Evolutionary conservation across 345 rosid genomes (phyloP), one percentile per base, ranked within the genome.

Genomic region (Camelina neglecta): DNA sequence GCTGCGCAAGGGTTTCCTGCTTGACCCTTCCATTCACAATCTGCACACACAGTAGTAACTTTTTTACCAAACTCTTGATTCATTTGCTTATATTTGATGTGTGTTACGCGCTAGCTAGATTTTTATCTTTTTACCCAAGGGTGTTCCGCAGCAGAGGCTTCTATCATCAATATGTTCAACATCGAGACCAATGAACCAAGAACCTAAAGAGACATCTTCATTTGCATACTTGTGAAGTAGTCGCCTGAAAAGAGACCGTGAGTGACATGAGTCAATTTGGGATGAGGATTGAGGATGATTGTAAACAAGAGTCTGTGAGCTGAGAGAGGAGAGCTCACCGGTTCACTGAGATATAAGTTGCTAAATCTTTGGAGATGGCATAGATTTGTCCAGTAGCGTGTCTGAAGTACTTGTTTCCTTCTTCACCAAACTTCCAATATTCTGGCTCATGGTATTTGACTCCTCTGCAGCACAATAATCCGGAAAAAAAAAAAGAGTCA

Each of bases 311-410:
- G 31, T 29, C 31, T 45, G 36, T 61, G 11, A 76, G 33, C 20
- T 6, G 24, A 73, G 31, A 26, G n/a, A 35, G 7, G n/a, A 35
- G 31, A 29, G 7, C 77, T 85, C 2, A 92, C 96, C 72, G 77
- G 73, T 92, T 94, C 59, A 81, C 74, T 64, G 97, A 84, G 77
- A 92, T 87, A 70, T 89, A 94, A 57, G 90, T 77, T 39, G 98
- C 98, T n/a, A 94, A 93, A 56, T 94, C 97, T 83, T 89, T 91
- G 58, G 98, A 90, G 79, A 93, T 80, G 73, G 85, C 97, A 45
- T 93, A 91, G 41, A 93, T 81, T 78, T 92, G 97, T n/a, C 97
- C 96, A 3, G 97, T 92, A 0, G 98, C 97, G 64, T 94, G 98
- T 69, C 92, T 78, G 76, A 94, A 92, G 58, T 94, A 94, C 53